These are phyloP conservation scores for Diplodia scrobiculata DNA, from an alignment of 2,329 filamentous ascomycete genomes.

Conservation along the genomic window DNA sequence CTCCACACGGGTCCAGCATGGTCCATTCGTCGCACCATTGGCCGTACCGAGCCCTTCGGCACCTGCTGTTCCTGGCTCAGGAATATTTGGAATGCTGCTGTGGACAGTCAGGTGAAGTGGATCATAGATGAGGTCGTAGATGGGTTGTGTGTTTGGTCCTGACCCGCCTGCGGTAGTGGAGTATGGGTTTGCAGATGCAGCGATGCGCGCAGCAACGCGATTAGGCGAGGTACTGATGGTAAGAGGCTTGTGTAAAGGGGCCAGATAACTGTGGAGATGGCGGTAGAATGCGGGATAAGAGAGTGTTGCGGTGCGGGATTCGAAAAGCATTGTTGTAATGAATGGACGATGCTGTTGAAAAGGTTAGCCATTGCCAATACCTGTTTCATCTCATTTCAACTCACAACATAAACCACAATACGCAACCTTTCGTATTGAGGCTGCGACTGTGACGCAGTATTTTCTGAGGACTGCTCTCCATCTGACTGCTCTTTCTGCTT, in stretches of 20 bases:
- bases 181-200: conserved; percentile 41
- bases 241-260: conserved; percentile 51
- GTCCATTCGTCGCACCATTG: conserved; percentile 21
- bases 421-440: conserved; percentile 49
- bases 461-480: conserved; percentile 1
- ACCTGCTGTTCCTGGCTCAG: conserved; percentile 52
- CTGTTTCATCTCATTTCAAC: conserved; percentile 25
- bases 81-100: conserved; percentile 66
- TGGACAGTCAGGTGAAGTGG: conserved; percentile 60
- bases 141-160: conserved; percentile 45
- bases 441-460: conserved; percentile 2
- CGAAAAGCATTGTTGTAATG: conserved; percentile 75
- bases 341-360: conserved; percentile 63
- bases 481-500: conserved; percentile 10
- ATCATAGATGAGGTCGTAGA: conserved; percentile 65
- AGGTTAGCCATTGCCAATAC: background rate
- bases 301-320: conserved; percentile 60
- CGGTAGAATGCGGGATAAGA: conserved; percentile 50
- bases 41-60: conserved; percentile 42
- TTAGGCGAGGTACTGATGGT: conserved; percentile 47
- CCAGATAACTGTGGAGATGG: conserved; percentile 56
- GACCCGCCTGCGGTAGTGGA: conserved; percentile 33
- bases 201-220: conserved; percentile 49
- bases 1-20: conserved; percentile 58
- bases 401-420: conserved; percentile 69